Conservation (phyloP, 176 grass and related monocot species). For the Chrysopogon serrulatus region DNA sequence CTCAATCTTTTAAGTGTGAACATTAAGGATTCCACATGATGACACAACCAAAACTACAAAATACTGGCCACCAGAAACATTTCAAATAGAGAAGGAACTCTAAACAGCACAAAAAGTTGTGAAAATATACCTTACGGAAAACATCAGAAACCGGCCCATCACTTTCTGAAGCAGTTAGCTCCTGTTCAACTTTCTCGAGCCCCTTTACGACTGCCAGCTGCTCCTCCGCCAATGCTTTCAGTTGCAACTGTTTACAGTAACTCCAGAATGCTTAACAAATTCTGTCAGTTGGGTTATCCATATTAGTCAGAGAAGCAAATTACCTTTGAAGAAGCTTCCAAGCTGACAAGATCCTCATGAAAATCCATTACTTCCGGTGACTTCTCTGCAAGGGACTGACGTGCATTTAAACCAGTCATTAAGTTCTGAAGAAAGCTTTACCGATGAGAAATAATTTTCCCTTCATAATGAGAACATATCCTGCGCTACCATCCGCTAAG, state of each 20-base stretch:
- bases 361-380: slow-evolving; percentile 75
- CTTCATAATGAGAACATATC: neutral
- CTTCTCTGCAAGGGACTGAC: slow-evolving; percentile 85
- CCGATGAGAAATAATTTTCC: slow-evolving; percentile 10
- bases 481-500: neutral
- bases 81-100: neutral
- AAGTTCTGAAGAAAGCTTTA: slow-evolving; percentile 28
- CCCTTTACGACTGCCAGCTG: slow-evolving; percentile 86
- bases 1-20: neutral
- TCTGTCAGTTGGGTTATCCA: neutral
- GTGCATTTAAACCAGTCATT: slow-evolving; percentile 42
- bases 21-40: neutral
- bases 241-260: slow-evolving; percentile 74
- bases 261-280: slow-evolving; percentile 20
- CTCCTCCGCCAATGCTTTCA: slow-evolving; percentile 78
- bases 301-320: slow-evolving; percentile 18
- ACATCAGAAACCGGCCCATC: slow-evolving; percentile 81
- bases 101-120: neutral
- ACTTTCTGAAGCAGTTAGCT: slow-evolving; percentile 75
- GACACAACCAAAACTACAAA: neutral
- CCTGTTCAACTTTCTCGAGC: slow-evolving; percentile 74
- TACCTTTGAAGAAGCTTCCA: slow-evolving; percentile 95
- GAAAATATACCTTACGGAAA: slow-evolving; percentile 63
- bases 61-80: neutral
- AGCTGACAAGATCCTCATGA: slow-evolving; percentile 71